Base-by-base conservation (phyloP, 2,329 filamentous ascomycete genomes). In the Botrytis fabae region DNA sequence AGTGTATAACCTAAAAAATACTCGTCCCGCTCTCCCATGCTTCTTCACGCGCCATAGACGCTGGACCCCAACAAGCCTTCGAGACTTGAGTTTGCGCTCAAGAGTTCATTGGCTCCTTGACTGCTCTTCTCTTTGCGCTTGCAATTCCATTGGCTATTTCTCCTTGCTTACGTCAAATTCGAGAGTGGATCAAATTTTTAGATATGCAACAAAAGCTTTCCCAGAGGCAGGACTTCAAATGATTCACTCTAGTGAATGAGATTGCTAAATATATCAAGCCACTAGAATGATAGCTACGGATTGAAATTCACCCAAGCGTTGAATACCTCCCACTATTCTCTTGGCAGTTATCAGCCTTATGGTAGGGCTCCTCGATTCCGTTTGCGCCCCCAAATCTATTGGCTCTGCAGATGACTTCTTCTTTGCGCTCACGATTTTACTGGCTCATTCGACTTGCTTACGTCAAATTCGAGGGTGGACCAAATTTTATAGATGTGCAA, bases 211-310 rank as follows among this genome's bases (percentile, higher is more conserved):
- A 62, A 20, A 18, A 40, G 22, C 3, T 5, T 62, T 42, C 14
- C 6, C 25, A 42, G 6, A 28, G 7, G 22, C 25, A 14, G 14
- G 6, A 28, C 16, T 20, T 62, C 14, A 28, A 8, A 38, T 12
- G 12, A 61, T 40, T 61, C 35, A 38, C 59, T 62, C 20, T 20
- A 28, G 38, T 16, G 1, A n/a, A 42, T 10, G 25, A 5, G 8
- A n/a, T 18, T 3, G 28, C 22, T 40, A 14, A 4, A 18, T 1
- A 40, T 1, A n/a, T 4, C 25, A 10, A 10, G 14, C 25, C 35
- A 40, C 22, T 62, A 2, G 28, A 10, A 7, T 10, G 4, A 1
- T 7, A 7, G 1, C 0, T 16, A 8, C 0, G 6, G 0, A 7
- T n/a, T 61, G 8, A 61, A 7, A 2, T 61, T 25, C 22, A 35